Conservation (phyloP, 345 rosid genomes). For the Erucastrum elatum region DNA sequence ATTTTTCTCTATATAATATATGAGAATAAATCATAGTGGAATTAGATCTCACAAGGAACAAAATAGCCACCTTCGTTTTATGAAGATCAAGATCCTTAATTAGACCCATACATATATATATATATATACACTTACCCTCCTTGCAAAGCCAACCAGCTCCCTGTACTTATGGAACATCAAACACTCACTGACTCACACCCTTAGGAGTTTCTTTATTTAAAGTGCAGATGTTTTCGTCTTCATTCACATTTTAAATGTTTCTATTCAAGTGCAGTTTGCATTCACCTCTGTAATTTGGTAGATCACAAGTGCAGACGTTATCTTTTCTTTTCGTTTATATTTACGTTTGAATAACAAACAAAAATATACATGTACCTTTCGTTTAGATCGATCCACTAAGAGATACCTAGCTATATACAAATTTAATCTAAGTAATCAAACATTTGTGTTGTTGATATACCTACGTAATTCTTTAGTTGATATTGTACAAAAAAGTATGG, state of each 20-base stretch:
- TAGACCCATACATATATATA: not conserved
- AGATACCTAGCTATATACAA: not conserved
- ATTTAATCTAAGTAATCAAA: not conserved
- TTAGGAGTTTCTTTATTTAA: not conserved
- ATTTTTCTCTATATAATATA: not conserved
- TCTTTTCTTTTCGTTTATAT: not conserved
- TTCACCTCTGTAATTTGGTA: not conserved
- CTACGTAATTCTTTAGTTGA: not conserved
- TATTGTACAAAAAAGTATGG: not conserved
- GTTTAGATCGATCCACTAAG: not conserved
- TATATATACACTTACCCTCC: not conserved
- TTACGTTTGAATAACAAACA: not conserved
- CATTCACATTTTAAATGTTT: not conserved
- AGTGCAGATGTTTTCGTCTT: not conserved
- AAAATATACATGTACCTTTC: not conserved
- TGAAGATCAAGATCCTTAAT: not conserved
- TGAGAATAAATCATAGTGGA: not conserved
- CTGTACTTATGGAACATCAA: conserved; percentile 4
- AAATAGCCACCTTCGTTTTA: not conserved
- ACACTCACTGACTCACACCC: conserved; percentile 17
- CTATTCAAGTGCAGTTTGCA: not conserved
- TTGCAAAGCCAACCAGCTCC: conserved; percentile 20
- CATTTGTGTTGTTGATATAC: not conserved
- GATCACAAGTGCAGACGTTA: not conserved
- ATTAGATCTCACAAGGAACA: not conserved